Percentiles rank a stretch among this genome's conserved stretches.
Evolutionary conservation across 352 stramenopile species (phyloP).

Genomic region (Globisporangium spiculum): DNA sequence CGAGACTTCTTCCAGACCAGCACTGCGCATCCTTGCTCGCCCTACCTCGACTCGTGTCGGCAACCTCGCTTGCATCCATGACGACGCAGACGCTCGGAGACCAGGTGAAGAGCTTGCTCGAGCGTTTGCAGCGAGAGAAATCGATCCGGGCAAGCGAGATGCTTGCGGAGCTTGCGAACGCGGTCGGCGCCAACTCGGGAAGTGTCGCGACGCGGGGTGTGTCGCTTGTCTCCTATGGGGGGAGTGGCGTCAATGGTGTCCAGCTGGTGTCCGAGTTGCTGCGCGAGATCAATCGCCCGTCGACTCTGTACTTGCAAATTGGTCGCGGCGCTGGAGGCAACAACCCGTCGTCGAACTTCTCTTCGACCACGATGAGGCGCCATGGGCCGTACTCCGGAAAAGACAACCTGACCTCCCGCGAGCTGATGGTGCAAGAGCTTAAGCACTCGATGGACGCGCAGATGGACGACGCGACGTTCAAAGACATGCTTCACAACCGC

Average conservation of each 20-base stretch:
- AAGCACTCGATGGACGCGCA: conserved; percentile 87
- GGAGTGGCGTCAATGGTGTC: conserved; percentile 83
- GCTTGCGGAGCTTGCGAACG: conserved; percentile 76
- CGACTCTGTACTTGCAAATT: conserved; percentile 36
- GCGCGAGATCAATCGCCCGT: conserved; percentile 84
- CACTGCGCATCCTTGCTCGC: conserved; percentile 79
- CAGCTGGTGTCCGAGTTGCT: conserved; percentile 83
- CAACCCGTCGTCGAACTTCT: conserved; percentile 22
- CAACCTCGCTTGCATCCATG: conserved; percentile 70
- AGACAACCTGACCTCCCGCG: conserved; percentile 75
- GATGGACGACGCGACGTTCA: conserved; percentile 88
- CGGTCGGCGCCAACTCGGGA: conserved; percentile 72
- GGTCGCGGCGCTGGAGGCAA: conserved; percentile 10
- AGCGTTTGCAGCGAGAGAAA: conserved; percentile 78
- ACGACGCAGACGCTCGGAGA: conserved; percentile 71
- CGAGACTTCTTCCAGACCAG: conserved; percentile 77
- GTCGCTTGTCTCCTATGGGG: conserved; percentile 79
- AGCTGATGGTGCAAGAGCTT: conserved; percentile 84
- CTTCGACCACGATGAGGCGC: conserved; percentile 18
- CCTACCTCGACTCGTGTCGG: conserved; percentile 74
- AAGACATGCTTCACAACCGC: conserved; percentile 86
- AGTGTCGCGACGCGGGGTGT: conserved; percentile 65
- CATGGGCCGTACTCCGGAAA: conserved; percentile 23
- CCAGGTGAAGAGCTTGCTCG: conserved; percentile 66
- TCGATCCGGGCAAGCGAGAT: conserved; percentile 86